A percentile compares a stretch with the other conserved stretches of the same genome.
Evolutionary conservation across 1,284 basidiomycete genomes (phyloP).

Genomic region (Caloboletus inedulis): DNA sequence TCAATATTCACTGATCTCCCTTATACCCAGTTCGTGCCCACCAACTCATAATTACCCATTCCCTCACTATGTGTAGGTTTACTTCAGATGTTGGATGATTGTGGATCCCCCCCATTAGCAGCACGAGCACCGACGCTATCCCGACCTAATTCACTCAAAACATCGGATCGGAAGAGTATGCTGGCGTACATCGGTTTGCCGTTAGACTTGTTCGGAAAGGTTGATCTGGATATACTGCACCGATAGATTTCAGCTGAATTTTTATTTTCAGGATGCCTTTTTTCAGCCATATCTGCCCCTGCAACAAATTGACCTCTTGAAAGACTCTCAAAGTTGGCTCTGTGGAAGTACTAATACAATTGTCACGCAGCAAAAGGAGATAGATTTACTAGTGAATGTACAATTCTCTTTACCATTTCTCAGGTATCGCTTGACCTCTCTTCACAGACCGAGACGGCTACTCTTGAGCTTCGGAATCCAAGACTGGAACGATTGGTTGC

Average conservation of each 20-base stretch:
- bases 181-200: constrained; percentile 90
- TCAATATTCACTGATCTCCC: constrained; percentile 90
- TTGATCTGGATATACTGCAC: constrained; percentile 23
- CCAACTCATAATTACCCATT: background rate
- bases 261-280: constrained; percentile 68
- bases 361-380: constrained; percentile 89
- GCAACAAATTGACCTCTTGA: constrained; percentile 91
- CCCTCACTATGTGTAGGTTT: constrained; percentile 49
- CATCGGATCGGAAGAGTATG: constrained; percentile 90
- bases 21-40: constrained; percentile 64
- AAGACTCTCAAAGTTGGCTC: constrained; percentile 79
- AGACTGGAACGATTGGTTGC: constrained; percentile 74
- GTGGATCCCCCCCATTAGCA: constrained; percentile 85
- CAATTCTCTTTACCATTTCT: background rate
- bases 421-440: background rate
- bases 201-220: constrained; percentile 83
- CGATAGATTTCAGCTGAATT: constrained; percentile 1
- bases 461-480: constrained; percentile 82
- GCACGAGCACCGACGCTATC: constrained; percentile 61
- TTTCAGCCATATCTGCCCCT: constrained; percentile 98
- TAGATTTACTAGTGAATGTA: constrained; percentile 91
- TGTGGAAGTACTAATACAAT: constrained; percentile 96
- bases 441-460: constrained; percentile 74
- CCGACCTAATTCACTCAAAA: constrained; percentile 79
- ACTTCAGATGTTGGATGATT: constrained; percentile 86